phyloP scores from a whole-genome alignment of 768 basidiomycete genomes.

The Tulasnella sp. region DNA sequence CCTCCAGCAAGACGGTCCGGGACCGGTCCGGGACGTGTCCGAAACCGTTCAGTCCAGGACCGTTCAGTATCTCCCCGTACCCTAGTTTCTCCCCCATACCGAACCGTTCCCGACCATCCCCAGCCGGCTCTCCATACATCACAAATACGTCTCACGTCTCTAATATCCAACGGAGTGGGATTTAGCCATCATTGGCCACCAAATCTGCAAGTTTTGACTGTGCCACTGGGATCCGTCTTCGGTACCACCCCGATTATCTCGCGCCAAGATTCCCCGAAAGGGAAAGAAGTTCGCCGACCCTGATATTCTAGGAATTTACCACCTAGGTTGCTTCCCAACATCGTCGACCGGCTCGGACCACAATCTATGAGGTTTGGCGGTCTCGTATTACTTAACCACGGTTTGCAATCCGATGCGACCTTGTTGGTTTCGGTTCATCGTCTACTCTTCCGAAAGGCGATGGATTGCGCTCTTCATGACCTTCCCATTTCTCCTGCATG shows the following conservation, averaged over 20 bases:
- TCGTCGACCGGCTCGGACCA: background rate
- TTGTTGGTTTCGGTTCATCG: background rate
- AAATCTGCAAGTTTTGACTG: background rate
- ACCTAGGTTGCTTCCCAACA: background rate
- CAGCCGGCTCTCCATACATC: background rate
- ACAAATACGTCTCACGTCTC: background rate
- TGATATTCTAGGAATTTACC: background rate
- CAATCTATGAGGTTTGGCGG: background rate
- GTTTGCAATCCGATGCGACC: background rate
- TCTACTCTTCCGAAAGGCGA: background rate
- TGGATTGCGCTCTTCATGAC: background rate
- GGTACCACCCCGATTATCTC: background rate
- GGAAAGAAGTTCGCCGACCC: background rate
- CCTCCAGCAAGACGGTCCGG: no score
- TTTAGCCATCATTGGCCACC: background rate
- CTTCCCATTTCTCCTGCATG: background rate
- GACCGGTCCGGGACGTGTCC: no score
- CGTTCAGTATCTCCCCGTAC: constrained; percentile 36
- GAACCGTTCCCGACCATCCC: background rate
- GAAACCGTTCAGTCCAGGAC: background rate
- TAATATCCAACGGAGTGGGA: background rate
- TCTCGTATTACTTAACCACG: background rate
- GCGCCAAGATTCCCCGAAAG: constrained; percentile 10
- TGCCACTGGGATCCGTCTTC: background rate
- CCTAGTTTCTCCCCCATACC: background rate